Evolutionary conservation across 306 rosid genomes (phyloP), one percentile per base, ranked within the genome.

Genomic region (Castanea sativa): DNA sequence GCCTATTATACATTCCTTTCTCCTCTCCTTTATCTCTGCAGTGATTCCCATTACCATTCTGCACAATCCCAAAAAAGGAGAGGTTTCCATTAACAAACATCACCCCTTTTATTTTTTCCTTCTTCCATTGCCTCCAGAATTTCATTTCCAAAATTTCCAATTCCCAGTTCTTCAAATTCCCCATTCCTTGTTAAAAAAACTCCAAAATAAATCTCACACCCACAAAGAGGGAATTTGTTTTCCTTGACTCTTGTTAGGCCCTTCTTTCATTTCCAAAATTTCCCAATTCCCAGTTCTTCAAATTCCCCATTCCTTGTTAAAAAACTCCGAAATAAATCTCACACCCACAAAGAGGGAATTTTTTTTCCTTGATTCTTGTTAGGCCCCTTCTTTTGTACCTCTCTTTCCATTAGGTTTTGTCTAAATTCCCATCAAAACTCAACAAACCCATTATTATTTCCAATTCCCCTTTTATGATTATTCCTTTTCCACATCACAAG

Each of bases 381-480:
- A 27, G 69, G 27, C 27, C 27, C 27, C 27, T 25, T 25, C 45
- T 79, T 61, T 33, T 71, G 45, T 41, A 41, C 1, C 45, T 41
- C 45, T 41, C 72, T 16, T 49, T 49, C 12, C 71, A 18, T 67
- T 67, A 1, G 72, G 52, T 69, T 41, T 43, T 33, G 53, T 49
- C 16, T 41, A 41, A 41, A 8, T 49, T 49, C 15, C 69, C 45
- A 1, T 9, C 68, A 63, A 29, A 19, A 79, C 35, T 6, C 55
- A 55, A 60, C 55, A 14, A 77, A 51, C 79, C 81, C 53, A 49
- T 13, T 13, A 49, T 49, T 49, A 11, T 12, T 49, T 49, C 53
- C 53, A 49, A 49, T 3, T 13, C 53, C 83, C 82, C 82, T 92
- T 92, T 80, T 86, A 94, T 91, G 95, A 82, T 90, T 88, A 76